Conservation (phyloP, 2,329 filamentous ascomycete genomes). For the Didymella pinodella region DNA sequence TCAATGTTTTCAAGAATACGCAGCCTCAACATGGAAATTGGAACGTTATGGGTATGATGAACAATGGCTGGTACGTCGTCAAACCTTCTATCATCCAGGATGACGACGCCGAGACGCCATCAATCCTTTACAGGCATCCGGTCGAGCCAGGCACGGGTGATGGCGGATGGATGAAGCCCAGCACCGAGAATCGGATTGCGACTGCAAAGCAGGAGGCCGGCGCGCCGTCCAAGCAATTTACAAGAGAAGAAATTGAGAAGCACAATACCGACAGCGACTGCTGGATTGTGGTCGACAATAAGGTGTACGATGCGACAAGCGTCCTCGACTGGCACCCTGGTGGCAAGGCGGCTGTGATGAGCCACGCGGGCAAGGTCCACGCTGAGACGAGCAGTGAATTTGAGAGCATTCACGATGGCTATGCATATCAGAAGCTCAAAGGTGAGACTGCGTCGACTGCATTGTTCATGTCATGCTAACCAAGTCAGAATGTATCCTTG, state of each 20-base stretch:
- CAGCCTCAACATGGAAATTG: slow-evolving; percentile 57
- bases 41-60: slow-evolving; percentile 65
- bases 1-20: slow-evolving; percentile 61
- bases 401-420: slow-evolving; percentile 61
- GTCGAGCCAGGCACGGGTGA: slow-evolving; percentile 55
- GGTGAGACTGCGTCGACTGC: slow-evolving; percentile 31
- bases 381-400: slow-evolving; percentile 60
- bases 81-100: slow-evolving; percentile 51
- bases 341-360: slow-evolving; percentile 60
- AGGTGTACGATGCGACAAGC: slow-evolving; percentile 70
- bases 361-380: slow-evolving; percentile 60
- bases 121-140: slow-evolving; percentile 39
- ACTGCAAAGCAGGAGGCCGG: slow-evolving; percentile 55
- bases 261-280: slow-evolving; percentile 37
- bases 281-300: slow-evolving; percentile 71
- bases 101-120: slow-evolving; percentile 41
- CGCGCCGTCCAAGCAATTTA: slow-evolving; percentile 61
- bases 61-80: slow-evolving; percentile 61
- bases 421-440: slow-evolving; percentile 59
- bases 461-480: not conserved
- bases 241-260: slow-evolving; percentile 61
- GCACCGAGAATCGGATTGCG: slow-evolving; percentile 56
- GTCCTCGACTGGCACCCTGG: slow-evolving; percentile 68
- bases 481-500: slow-evolving; percentile 59
- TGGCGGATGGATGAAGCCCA: slow-evolving; percentile 62